phyloP scores from a whole-genome alignment of 495 filamentous ascomycete genomes.

The Schizothecium vesticola region DNA sequence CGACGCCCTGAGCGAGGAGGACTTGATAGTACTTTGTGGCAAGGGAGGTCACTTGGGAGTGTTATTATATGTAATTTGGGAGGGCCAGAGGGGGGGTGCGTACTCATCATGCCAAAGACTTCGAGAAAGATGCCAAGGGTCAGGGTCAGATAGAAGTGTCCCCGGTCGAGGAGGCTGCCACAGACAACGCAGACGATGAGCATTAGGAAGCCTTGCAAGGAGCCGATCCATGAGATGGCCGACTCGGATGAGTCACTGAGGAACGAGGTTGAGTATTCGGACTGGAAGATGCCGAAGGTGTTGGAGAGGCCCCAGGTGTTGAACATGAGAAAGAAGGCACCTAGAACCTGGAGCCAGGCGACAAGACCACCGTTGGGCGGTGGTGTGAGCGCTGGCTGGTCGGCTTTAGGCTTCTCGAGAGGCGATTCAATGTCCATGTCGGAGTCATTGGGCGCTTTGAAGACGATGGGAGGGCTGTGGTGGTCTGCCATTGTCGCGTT shows the following conservation, averaged over 20 bases:
- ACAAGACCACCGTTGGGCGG: constrained; percentile 34
- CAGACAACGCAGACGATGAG: constrained; percentile 22
- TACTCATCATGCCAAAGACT: constrained; percentile 60
- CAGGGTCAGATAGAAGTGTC: constrained; percentile 14
- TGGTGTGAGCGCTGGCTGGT: constrained; percentile 27
- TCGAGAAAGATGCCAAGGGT: constrained; percentile 6
- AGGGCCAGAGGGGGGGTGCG: constrained; percentile 28
- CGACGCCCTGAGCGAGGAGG: constrained; percentile 55
- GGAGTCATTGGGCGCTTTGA: neutral
- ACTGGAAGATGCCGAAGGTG: constrained; percentile 31
- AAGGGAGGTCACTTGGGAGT: constrained; percentile 47
- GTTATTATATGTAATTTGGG: constrained; percentile 46
- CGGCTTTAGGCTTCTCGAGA: neutral
- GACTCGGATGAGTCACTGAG: constrained; percentile 19
- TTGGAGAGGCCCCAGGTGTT: constrained; percentile 44
- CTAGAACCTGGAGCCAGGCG: constrained; percentile 48
- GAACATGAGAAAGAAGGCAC: constrained; percentile 45
- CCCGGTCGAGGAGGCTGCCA: constrained; percentile 21
- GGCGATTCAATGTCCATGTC: neutral
- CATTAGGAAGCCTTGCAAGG: constrained; percentile 22
- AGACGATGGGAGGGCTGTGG: neutral
- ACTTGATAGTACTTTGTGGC: constrained; percentile 58
- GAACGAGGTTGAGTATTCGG: constrained; percentile 23
- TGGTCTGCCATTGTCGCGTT: neutral
- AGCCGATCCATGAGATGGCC: constrained; percentile 30